Evolutionary conservation across 2,329 filamentous ascomycete species (phyloP).

Genomic region (Colletotrichum euphorbiae): DNA sequence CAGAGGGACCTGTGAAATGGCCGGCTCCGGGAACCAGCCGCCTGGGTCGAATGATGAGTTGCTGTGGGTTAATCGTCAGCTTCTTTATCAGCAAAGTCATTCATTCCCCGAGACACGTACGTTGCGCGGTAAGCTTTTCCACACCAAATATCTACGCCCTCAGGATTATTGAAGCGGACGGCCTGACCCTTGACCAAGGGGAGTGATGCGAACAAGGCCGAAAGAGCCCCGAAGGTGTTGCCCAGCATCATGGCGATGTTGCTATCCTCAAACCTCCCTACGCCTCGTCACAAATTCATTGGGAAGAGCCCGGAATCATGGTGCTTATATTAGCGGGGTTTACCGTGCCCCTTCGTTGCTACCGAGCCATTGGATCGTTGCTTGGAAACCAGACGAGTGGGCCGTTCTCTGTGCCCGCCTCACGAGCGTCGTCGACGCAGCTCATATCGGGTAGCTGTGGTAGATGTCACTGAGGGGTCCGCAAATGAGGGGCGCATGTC

Average conservation of each 20-base stretch:
- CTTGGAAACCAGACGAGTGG: not conserved
- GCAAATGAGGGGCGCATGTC: constrained; percentile 4
- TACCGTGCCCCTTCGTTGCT: no score
- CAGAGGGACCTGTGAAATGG: constrained; percentile 47
- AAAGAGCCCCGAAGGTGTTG: not conserved
- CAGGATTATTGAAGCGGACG: constrained; percentile 31
- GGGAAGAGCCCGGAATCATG: not conserved
- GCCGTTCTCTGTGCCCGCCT: not conserved
- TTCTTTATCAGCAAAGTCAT: not conserved
- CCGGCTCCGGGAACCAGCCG: constrained; percentile 54
- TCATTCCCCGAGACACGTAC: constrained; percentile 1
- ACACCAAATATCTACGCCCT: constrained; percentile 38
- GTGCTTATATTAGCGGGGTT: constrained; percentile 20
- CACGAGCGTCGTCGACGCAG: not conserved
- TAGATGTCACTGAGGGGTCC: constrained; percentile 1
- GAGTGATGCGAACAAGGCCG: not conserved
- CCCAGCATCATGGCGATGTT: constrained; percentile 1
- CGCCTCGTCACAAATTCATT: not conserved
- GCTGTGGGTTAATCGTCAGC: constrained; percentile 34
- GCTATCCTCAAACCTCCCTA: not conserved
- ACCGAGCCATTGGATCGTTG: constrained; percentile 19
- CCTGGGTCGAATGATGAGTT: constrained; percentile 58
- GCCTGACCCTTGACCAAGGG: constrained; percentile 7
- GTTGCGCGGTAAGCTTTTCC: constrained; percentile 33
- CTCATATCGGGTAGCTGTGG: not conserved